These are phyloP conservation scores for Termitomyces sp. DNA, from an alignment of 768 basidiomycete species.

Conservation along the genomic window DNA sequence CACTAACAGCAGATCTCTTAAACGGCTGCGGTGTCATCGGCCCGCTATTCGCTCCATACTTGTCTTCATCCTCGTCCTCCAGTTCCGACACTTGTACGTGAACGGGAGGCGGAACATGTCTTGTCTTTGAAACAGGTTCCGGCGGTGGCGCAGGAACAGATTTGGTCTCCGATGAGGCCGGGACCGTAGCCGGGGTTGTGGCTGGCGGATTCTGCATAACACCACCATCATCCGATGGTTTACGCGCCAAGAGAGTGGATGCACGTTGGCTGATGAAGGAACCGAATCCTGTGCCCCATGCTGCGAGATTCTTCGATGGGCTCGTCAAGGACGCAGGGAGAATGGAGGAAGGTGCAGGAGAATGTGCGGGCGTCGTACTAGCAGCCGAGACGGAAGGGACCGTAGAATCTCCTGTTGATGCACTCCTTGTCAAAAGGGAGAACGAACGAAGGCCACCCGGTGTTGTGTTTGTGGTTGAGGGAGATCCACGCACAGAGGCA, in stretches of 20 bases:
- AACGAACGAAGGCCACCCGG: constrained; percentile 16
- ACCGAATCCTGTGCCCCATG: constrained; percentile 22
- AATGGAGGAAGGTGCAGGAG: constrained; percentile 10
- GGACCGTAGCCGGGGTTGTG: background rate
- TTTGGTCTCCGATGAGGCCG: constrained; percentile 4
- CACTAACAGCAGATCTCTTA: constrained; percentile 10
- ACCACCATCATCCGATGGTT: constrained; percentile 11
- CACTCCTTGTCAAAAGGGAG: constrained; percentile 13
- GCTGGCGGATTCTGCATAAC: background rate
- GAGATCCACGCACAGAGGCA: background rate
- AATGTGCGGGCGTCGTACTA: constrained; percentile 6
- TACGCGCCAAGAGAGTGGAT: constrained; percentile 18
- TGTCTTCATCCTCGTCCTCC: background rate
- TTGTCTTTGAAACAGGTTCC: constrained; percentile 8
- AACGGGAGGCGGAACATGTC: constrained; percentile 5
- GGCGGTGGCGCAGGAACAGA: constrained; percentile 4
- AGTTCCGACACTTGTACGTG: background rate
- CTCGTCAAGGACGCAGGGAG: constrained; percentile 12
- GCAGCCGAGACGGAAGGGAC: background rate
- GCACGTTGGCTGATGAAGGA: constrained; percentile 21
- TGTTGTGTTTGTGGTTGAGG: constrained; percentile 9
- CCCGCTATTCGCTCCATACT: constrained; percentile 1
- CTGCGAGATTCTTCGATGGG: constrained; percentile 16
- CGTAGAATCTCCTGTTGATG: constrained; percentile 3
- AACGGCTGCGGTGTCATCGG: constrained; percentile 15